A percentile compares a stretch with the other conserved stretches of the same genome.
phyloP scores from a whole-genome alignment of 192 early-diverging fungal species.

The Mortierella claussenii region DNA sequence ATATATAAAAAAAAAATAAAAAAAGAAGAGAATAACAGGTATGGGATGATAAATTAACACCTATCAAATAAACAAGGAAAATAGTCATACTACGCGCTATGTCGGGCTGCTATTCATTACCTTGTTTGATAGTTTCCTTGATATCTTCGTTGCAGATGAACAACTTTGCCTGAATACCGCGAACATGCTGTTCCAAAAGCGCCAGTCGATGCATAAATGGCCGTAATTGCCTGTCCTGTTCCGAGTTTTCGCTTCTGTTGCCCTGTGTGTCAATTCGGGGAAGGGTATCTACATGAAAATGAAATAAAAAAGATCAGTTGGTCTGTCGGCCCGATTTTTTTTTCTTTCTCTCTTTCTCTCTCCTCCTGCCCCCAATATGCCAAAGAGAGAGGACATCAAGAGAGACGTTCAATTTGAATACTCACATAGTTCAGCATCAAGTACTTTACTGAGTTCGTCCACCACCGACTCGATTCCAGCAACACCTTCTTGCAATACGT shows the following conservation, averaged over 20 bases:
- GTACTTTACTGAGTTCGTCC: slow-evolving; percentile 49
- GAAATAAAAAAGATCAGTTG: neutral
- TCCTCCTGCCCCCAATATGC: neutral
- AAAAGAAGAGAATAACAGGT: neutral
- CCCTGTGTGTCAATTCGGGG: slow-evolving; percentile 43
- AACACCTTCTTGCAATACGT: slow-evolving; percentile 48
- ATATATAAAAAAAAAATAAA: neutral
- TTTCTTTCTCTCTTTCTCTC: neutral
- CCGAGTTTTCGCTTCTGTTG: slow-evolving; percentile 16
- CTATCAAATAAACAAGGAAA: neutral
- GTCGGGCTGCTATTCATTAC: slow-evolving; percentile 9
- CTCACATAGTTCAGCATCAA: slow-evolving; percentile 62
- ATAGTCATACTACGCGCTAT: neutral
- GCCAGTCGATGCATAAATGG: slow-evolving; percentile 60
- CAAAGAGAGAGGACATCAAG: neutral
- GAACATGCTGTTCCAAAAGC: slow-evolving; percentile 60
- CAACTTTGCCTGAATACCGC: slow-evolving; percentile 66
- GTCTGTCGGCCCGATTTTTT: neutral
- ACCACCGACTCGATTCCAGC: slow-evolving; percentile 50
- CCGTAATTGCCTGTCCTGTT: slow-evolving; percentile 45
- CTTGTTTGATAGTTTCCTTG: slow-evolving; percentile 38
- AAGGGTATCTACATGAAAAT: slow-evolving; percentile 53
- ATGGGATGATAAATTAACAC: no score
- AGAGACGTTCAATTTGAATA: no score
- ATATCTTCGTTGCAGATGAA: slow-evolving; percentile 68